Conservation (phyloP, 2,329 filamentous ascomycete species). For the Sphaerulina vaccinii region DNA sequence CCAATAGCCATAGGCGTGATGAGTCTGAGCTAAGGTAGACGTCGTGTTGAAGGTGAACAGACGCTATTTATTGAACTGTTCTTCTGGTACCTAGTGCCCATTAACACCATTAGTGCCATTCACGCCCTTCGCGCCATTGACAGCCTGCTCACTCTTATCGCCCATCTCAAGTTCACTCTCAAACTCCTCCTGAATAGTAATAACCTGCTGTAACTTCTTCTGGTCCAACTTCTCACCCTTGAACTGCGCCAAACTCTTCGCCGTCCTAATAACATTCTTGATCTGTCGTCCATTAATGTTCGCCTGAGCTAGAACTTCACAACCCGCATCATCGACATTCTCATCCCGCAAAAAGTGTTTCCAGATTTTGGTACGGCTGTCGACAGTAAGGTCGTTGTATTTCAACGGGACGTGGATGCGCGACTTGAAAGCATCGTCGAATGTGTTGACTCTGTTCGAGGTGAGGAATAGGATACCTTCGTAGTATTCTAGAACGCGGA, state of each 20-base stretch:
- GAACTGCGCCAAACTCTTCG: slow-evolving; percentile 30
- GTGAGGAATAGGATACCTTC: slow-evolving; percentile 41
- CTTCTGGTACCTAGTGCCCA: too few species aligned
- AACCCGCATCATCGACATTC: slow-evolving; percentile 22
- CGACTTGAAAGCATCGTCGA: slow-evolving; percentile 41
- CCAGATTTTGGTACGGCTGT: slow-evolving; percentile 29
- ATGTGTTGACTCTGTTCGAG: slow-evolving; percentile 37
- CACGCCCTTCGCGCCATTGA: slow-evolving; percentile 7
- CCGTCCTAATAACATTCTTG: slow-evolving; percentile 34
- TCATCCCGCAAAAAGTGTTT: slow-evolving; percentile 27
- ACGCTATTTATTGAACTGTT: too few species aligned
- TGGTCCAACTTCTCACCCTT: slow-evolving; percentile 25
- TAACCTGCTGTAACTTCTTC: slow-evolving; percentile 30
- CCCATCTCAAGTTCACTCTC: slow-evolving; percentile 30
- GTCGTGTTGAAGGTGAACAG: too few species aligned
- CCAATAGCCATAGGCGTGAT: too few species aligned
- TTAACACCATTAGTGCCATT: too few species aligned
- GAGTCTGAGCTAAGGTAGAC: too few species aligned
- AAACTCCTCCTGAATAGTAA: slow-evolving; percentile 31
- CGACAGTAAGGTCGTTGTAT: slow-evolving; percentile 28
- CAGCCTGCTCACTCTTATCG: background rate
- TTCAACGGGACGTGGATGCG: slow-evolving; percentile 39
- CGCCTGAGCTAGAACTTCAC: slow-evolving; percentile 24
- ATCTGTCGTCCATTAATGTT: slow-evolving; percentile 35
- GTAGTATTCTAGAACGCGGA: slow-evolving; percentile 42